These are phyloP conservation scores for Geotrichum carabidarum DNA, from an alignment of 1,139 yeast genomes.

Conservation along the genomic window DNA sequence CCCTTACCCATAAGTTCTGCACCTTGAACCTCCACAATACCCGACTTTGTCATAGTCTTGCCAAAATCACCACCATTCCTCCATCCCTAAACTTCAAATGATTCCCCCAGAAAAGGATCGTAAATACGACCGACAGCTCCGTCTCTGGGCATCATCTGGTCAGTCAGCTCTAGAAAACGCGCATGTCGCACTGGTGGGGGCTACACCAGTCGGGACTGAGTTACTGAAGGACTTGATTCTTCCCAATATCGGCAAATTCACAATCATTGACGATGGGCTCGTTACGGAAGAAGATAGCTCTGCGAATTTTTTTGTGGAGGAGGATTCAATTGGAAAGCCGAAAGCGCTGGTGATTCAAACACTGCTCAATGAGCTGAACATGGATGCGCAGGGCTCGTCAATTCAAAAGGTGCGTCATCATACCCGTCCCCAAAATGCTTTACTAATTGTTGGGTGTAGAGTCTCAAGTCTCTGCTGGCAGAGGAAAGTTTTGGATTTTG, in stretches of 20 bases:
- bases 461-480: slow-evolving; percentile 13
- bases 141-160: slow-evolving; percentile 82
- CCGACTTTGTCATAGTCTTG: neutral
- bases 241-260: slow-evolving; percentile 70
- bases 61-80: neutral
- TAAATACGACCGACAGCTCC: slow-evolving; percentile 75
- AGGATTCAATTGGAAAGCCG: slow-evolving; percentile 44
- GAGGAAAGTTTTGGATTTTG: slow-evolving; percentile 36
- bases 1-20: neutral
- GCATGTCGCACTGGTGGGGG: slow-evolving; percentile 59
- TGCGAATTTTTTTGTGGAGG: slow-evolving; percentile 58
- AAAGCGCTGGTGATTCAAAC: slow-evolving; percentile 42
- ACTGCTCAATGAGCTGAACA: slow-evolving; percentile 54
- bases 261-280: slow-evolving; percentile 48
- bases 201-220: slow-evolving; percentile 61
- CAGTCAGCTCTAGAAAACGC: slow-evolving; percentile 58
- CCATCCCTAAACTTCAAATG: slow-evolving; percentile 4
- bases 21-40: neutral
- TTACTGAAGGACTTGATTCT: slow-evolving; percentile 69
- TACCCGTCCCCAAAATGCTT: neutral
- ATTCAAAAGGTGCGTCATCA: slow-evolving; percentile 25
- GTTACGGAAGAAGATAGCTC: slow-evolving; percentile 47
- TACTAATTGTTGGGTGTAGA: slow-evolving; percentile 3
- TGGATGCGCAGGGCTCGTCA: slow-evolving; percentile 48
- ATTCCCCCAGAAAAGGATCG: slow-evolving; percentile 28